Base-by-base conservation (phyloP, 2,329 filamentous ascomycete species). In the Colletotrichum navitas region DNA sequence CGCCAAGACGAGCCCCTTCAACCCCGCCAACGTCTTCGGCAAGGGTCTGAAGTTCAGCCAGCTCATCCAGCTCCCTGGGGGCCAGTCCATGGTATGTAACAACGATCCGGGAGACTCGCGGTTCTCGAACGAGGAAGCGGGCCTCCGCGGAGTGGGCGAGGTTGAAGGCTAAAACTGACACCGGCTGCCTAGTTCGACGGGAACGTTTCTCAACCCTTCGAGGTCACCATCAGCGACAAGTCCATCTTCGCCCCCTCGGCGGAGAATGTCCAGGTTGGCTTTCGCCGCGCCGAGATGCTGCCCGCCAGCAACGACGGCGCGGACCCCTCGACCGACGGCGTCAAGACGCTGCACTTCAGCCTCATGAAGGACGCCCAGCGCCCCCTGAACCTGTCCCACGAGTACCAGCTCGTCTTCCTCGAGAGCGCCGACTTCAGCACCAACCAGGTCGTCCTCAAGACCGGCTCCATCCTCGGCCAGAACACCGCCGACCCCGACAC, bases 291-390 rank as follows among this genome's bases (percentile, higher is more conserved):
- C 1, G 89, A 90, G 71, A 83, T 90, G 63, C 83, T 89, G 66
- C 82, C 85, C 14, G 79, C 82, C 74, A 80, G 85, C 81, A 85
- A 87, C 81, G 81, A 79, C 24, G 82, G 87, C 64, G 84, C 84
- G 54, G 88, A 89, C 63, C 74, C 80, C n/a, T 87, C 85, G 29
- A 87, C 84, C 47, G 77, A 78, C 34, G 88, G 88, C 36, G 79
- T 90, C 69, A 90, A 90, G 80, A 90, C 88, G 1, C 83, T 91
- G 62, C 89, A 91, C 79, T 91, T 88, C 79, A 88, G 85, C 74
- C 76, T 91, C 41, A 83, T 83, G 78, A 86, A 87, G 76, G 88
- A 91, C 74, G 71, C 78, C 3, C 76, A 80, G 51, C 81, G 86
- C 14, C 84, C 85, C 16, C 79, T 91, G 63, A 91, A 91, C 81